A percentile compares a stretch with the other conserved stretches of the same genome.
Evolutionary conservation across 208 protist genomes (phyloP).

Genomic region (Trypanosomatidae sp.): DNA sequence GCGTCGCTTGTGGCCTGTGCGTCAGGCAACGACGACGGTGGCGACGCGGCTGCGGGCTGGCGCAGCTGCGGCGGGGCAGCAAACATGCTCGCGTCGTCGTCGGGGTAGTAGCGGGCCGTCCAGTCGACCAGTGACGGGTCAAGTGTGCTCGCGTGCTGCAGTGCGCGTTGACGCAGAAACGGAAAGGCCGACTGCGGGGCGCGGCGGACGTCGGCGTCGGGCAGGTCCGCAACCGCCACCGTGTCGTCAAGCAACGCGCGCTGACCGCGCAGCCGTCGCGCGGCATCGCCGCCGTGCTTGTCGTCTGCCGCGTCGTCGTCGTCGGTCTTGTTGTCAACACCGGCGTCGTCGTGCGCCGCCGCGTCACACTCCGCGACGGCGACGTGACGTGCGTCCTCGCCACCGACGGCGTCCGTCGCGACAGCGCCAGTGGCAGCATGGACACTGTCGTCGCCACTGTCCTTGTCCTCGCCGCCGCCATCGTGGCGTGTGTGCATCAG

Average conservation of each 20-base stretch:
- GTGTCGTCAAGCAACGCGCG: constrained; percentile 34
- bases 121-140: constrained; percentile 84
- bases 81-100: constrained; percentile 60
- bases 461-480: neutral
- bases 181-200: constrained; percentile 49
- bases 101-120: constrained; percentile 84
- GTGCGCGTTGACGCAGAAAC: constrained; percentile 67
- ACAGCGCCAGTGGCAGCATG: no score
- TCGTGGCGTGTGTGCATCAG: no score
- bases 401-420: neutral
- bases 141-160: constrained; percentile 50
- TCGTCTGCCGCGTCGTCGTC: no score
- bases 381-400: no score
- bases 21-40: neutral
- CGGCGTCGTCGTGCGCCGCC: no score
- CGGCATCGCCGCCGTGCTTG: no score
- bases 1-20: neutral
- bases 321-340: no score
- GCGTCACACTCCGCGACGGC: no score
- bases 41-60: neutral
- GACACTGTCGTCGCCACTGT: neutral
- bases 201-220: constrained; percentile 9
- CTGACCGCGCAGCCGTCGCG: constrained; percentile 36
- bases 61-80: constrained; percentile 45
- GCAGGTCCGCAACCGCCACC: constrained; percentile 35